Percentiles rank a stretch among this genome's conserved stretches.
phyloP scores from a whole-genome alignment of 148 eudicot species.

The Oxyria digyna region DNA sequence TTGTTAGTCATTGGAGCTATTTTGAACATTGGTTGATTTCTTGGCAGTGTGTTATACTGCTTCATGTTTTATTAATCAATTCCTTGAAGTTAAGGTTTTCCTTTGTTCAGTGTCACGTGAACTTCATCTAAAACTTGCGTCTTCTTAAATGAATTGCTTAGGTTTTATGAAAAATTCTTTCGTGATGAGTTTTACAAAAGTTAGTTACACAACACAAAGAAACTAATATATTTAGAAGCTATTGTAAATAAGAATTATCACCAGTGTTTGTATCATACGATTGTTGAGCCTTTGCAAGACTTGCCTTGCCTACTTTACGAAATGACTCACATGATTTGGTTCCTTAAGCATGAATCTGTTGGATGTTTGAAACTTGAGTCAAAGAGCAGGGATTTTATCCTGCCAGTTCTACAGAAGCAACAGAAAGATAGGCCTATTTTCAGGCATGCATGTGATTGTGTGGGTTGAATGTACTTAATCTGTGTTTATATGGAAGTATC shows the following conservation, averaged over 20 bases:
- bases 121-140: not conserved
- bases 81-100: not conserved
- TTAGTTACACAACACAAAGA: too few species aligned
- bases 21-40: not conserved
- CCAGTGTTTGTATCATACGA: too few species aligned
- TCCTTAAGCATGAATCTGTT: not conserved
- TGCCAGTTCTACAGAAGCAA: not conserved
- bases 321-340: not conserved
- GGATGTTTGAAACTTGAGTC: not conserved
- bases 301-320: not conserved
- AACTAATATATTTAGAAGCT: too few species aligned
- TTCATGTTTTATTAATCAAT: not conserved
- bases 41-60: not conserved
- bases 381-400: not conserved
- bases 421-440: not conserved
- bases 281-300: not conserved
- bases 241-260: too few species aligned
- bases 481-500: not conserved
- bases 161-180: not conserved
- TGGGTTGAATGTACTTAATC: not conserved
- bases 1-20: not conserved
- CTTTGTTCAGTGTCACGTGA: not conserved
- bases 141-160: not conserved
- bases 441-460: not conserved
- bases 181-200: not conserved